phyloP scores from a whole-genome alignment of 129 eudicot species.

The Flaveria trinervia region DNA sequence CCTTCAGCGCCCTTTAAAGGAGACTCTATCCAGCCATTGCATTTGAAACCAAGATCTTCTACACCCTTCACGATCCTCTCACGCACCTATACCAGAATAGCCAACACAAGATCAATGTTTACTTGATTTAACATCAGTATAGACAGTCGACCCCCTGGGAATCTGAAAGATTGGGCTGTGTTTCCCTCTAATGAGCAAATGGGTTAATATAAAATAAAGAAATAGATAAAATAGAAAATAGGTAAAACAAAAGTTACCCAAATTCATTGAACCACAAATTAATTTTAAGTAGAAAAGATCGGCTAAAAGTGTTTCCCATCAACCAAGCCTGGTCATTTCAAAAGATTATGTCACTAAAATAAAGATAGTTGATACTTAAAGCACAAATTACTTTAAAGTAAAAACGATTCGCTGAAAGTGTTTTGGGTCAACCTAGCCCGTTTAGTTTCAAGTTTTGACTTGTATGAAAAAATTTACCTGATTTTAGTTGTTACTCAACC shows the following conservation, averaged over 20 bases:
- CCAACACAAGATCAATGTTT: background rate
- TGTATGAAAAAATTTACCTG: too few relatives aligned
- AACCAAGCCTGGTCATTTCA: background rate
- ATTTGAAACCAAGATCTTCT: slow-evolving; percentile 64
- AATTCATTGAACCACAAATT: background rate
- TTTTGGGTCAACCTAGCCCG: too few relatives aligned
- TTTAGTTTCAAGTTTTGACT: too few relatives aligned
- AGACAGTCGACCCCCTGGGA: background rate
- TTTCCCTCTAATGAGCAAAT: too few relatives aligned
- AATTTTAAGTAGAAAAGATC: background rate
- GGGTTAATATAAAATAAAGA: background rate
- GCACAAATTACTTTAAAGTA: too few relatives aligned
- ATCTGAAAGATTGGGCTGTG: background rate
- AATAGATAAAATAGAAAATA: background rate
- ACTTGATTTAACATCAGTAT: background rate
- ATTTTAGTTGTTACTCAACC: background rate
- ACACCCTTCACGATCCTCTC: slow-evolving; percentile 76
- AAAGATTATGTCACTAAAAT: too few relatives aligned
- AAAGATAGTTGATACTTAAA: too few relatives aligned
- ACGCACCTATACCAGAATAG: slow-evolving; percentile 51
- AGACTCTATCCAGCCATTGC: slow-evolving; percentile 94
- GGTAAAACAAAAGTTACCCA: background rate
- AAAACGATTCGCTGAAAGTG: too few relatives aligned
- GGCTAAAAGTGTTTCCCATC: background rate
- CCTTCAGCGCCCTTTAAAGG: slow-evolving; percentile 97